A percentile compares a stretch with the other conserved stretches of the same genome.
phyloP scores from a whole-genome alignment of 495 filamentous ascomycete genomes.

The Diplogelasinospora grovesii region DNA sequence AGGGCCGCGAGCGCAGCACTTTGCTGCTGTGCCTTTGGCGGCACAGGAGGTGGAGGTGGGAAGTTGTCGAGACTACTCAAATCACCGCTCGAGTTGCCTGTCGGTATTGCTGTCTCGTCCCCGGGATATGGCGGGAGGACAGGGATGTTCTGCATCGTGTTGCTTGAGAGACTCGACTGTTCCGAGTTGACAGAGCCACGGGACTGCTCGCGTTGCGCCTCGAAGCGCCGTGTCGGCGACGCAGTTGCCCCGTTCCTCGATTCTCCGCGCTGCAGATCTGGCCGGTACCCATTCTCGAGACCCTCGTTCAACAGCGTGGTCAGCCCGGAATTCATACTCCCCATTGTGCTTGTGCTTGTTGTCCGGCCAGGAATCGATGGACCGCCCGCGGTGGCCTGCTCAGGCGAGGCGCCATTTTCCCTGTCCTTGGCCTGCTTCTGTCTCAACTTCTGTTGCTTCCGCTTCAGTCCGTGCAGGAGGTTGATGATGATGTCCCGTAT shows the following conservation, averaged over 20 bases:
- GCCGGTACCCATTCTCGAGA: slow-evolving; percentile 37
- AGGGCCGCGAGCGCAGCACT: slow-evolving; percentile 88
- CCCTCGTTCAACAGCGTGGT: slow-evolving; percentile 62
- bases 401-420: slow-evolving; percentile 37
- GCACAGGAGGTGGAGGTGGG: slow-evolving; percentile 65
- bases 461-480: slow-evolving; percentile 87
- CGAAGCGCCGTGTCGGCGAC: slow-evolving; percentile 36
- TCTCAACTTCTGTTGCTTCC: slow-evolving; percentile 87
- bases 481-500: slow-evolving; percentile 99
- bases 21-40: slow-evolving; percentile 73
- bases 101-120: slow-evolving; percentile 42
- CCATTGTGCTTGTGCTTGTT: slow-evolving; percentile 59
- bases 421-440: slow-evolving; percentile 71
- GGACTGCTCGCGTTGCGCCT: slow-evolving; percentile 39
- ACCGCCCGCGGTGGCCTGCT: slow-evolving; percentile 9
- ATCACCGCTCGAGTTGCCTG: slow-evolving; percentile 31
- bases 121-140: slow-evolving; percentile 58
- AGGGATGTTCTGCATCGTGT: slow-evolving; percentile 60
- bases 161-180: slow-evolving; percentile 58
- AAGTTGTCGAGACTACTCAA: slow-evolving; percentile 46
- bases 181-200: slow-evolving; percentile 40
- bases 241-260: slow-evolving; percentile 18
- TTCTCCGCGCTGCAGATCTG: slow-evolving; percentile 22
- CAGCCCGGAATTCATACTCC: slow-evolving; percentile 53
- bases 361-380: slow-evolving; percentile 41